Evolutionary conservation across 2,329 filamentous ascomycete species (phyloP).

Genomic region (Fusarium verticillioides): DNA sequence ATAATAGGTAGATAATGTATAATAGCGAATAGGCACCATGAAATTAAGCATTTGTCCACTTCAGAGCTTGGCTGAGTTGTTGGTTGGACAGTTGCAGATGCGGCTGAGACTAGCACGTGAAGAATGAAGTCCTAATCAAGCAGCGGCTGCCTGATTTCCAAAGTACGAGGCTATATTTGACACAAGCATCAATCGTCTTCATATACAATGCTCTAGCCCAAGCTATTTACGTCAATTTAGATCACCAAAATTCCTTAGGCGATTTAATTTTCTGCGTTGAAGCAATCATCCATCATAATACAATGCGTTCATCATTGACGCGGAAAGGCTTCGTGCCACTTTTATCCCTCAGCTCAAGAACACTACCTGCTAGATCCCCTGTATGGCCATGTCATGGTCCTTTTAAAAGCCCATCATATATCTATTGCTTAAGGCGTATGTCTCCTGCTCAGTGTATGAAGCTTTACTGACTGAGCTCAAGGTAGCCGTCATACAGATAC

Average conservation of each 20-base stretch:
- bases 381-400: accelerated
- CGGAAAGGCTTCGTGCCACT: neutral
- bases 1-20: accelerated
- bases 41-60: neutral
- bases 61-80: neutral
- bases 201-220: accelerated
- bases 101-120: neutral
- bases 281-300: neutral
- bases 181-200: neutral
- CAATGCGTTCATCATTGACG: neutral
- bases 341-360: neutral
- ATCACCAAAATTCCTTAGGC: accelerated
- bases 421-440: accelerated
- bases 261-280: neutral
- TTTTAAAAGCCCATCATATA: neutral
- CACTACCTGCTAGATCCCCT: neutral
- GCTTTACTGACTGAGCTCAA: neutral
- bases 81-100: neutral
- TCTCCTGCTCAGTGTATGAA: accelerated
- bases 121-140: neutral
- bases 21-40: accelerated
- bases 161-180: neutral
- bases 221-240: too few relatives aligned
- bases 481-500: neutral
- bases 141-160: neutral